Base-by-base conservation (phyloP, 1,284 basidiomycete species). In the Pseudozyma sp. region DNA sequence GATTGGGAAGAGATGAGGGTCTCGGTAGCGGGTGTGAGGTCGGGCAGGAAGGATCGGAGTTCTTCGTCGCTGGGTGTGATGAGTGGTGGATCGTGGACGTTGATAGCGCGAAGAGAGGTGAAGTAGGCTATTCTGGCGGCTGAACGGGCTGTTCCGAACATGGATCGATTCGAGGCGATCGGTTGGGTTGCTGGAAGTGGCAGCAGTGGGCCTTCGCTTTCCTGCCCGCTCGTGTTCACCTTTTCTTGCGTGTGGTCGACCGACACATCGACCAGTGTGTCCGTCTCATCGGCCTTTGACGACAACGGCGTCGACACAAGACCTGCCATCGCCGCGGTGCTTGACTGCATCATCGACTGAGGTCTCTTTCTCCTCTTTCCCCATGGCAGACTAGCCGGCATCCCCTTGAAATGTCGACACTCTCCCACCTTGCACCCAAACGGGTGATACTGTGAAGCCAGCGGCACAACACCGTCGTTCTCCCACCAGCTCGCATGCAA, bases 401-500 rank as follows among this genome's bases (percentile, higher is more conserved):
- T 65, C 7, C 73, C 68, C 1, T n/a, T 4, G 13, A 54, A 63
- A 33, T 78, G 75, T 17, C 24, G 10, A 34, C 77, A 78, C 33
- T 17, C 13, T 0, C 42, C 46, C 1, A 17, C 29, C 2, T 50
- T n/a, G 45, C 77, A 78, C 11, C 63, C 55, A 34, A 72, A 48
- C 7, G 77, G 77, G 37, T 78, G 77, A 30, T 63, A 77, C 47
- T 78, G 77, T 16, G 61, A 67, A 4, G 77, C 77, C 0, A 78
- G 34, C 3, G 77, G 77, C 5, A 78, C 75, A 11, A 78, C 70
- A 3, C 77, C 77, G 37, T 78, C 77, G 46, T 78, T 78, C 9
- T 54, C 53, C 61, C 66, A 73, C 76, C 76, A 78, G 0, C 37
- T 44, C 17, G 53, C 39, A 3, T 60, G 11, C 16, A 70, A 10